These are phyloP conservation scores for Pythium phragmitis DNA, from an alignment of 352 stramenopile species.

Conservation along the genomic window DNA sequence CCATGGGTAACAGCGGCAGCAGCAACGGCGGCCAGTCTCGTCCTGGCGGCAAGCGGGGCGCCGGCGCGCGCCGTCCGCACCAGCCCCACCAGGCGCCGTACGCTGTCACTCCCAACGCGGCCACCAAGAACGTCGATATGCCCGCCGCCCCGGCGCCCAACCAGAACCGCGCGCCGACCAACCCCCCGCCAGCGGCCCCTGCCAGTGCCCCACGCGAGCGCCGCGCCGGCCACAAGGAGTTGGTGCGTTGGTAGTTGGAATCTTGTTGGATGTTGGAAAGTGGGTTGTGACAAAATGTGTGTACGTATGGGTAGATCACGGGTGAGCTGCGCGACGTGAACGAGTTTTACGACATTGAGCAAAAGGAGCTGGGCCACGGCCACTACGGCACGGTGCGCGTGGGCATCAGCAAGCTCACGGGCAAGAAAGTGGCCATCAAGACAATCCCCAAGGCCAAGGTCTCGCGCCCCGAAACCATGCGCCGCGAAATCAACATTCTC, in stretches of 20 bases:
- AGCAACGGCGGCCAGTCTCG: slow-evolving; percentile 30
- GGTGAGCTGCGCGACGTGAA: slow-evolving; percentile 81
- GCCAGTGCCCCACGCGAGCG: slow-evolving; percentile 43
- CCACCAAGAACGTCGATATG: neutral
- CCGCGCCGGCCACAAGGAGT: slow-evolving; percentile 56
- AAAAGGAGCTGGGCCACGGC: slow-evolving; percentile 86
- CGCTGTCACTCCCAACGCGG: neutral
- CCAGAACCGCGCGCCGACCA: slow-evolving; percentile 6
- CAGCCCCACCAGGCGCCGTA: slow-evolving; percentile 46
- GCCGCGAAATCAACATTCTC: slow-evolving; percentile 91
- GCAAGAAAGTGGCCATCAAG: slow-evolving; percentile 97
- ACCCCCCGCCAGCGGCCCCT: slow-evolving; percentile 21
- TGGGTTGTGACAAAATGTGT: neutral
- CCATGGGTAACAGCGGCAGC: slow-evolving; percentile 76
- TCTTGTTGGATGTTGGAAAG: slow-evolving; percentile 1
- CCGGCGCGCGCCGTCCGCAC: slow-evolving; percentile 29
- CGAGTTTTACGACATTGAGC: slow-evolving; percentile 86
- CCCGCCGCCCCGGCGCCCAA: slow-evolving; percentile 23
- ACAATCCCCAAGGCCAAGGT: slow-evolving; percentile 98
- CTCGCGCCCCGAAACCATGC: slow-evolving; percentile 94
- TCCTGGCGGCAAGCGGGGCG: slow-evolving; percentile 30
- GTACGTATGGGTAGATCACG: slow-evolving; percentile 61
- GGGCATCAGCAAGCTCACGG: slow-evolving; percentile 91
- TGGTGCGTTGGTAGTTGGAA: slow-evolving; percentile 33
- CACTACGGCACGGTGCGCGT: slow-evolving; percentile 98